phyloP scores from a whole-genome alignment of 805 yeast species.

The Soucietia sequanensis region DNA sequence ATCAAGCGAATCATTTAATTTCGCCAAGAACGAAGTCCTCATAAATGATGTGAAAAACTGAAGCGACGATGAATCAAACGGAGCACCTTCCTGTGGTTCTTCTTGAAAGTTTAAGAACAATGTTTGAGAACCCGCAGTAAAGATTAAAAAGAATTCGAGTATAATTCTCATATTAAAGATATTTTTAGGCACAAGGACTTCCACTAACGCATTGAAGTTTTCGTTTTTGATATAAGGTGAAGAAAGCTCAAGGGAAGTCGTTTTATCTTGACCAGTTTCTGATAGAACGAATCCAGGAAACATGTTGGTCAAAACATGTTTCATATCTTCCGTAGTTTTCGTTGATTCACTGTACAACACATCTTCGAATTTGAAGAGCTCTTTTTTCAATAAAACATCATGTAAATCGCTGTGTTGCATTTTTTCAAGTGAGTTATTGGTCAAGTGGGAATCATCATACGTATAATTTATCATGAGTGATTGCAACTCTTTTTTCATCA shows the following conservation, averaged over 20 bases:
- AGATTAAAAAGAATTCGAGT: constrained; percentile 68
- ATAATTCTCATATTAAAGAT: constrained; percentile 79
- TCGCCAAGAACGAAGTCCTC: constrained; percentile 61
- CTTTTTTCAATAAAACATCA: constrained; percentile 21
- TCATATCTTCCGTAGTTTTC: constrained; percentile 27
- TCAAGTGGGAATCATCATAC: constrained; percentile 16
- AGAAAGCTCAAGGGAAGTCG: constrained; percentile 8
- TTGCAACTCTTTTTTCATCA: constrained; percentile 31
- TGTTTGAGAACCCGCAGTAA: constrained; percentile 55
- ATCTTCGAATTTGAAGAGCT: constrained; percentile 32
- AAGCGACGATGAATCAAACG: constrained; percentile 13
- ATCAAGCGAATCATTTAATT: constrained; percentile 56
- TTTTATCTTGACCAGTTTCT: constrained; percentile 15
- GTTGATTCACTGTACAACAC: constrained; percentile 21
- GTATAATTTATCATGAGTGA: constrained; percentile 33
- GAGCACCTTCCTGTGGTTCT: constrained; percentile 2
- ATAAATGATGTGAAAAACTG: constrained; percentile 63
- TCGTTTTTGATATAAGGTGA: constrained; percentile 61
- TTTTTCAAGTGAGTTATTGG: too few relatives aligned
- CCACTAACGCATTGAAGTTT: constrained; percentile 52
- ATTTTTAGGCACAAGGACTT: constrained; percentile 65
- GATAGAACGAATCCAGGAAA: constrained; percentile 63
- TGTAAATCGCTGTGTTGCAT: constrained; percentile 12
- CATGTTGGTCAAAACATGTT: constrained; percentile 50
- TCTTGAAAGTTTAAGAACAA: constrained; percentile 20